phyloP scores from a whole-genome alignment of 2,329 filamentous ascomycete genomes.

The Fusarium tanahbumbuense region DNA sequence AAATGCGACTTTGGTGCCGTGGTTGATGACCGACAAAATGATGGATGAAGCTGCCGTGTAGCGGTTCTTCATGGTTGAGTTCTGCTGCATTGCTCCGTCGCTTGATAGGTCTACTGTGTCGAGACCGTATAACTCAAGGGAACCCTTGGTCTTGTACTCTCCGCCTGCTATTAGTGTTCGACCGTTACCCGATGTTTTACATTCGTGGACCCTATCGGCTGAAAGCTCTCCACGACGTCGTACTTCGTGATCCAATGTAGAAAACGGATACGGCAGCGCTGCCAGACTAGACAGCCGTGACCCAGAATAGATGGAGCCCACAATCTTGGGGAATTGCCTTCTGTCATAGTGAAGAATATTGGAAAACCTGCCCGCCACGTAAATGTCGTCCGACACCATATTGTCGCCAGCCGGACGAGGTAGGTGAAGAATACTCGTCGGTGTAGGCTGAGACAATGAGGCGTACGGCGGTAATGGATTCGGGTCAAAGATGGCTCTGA shows the following conservation, averaged over 20 bases:
- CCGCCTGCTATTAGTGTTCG: conserved; percentile 84
- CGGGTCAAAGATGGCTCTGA: conserved; percentile 61
- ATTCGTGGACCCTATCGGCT: conserved; percentile 62
- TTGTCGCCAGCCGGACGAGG: conserved; percentile 64
- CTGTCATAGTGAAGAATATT: conserved; percentile 91
- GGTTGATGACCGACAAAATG: conserved; percentile 81
- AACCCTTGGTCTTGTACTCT: conserved; percentile 92
- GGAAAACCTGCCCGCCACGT: conserved; percentile 88
- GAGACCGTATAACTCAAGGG: conserved; percentile 85
- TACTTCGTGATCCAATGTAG: conserved; percentile 70
- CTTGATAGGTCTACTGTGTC: conserved; percentile 47
- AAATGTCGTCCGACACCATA: conserved; percentile 80
- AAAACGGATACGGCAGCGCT: conserved; percentile 75
- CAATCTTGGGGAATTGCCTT: conserved; percentile 82
- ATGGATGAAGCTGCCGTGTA: conserved; percentile 85
- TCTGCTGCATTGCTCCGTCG: conserved; percentile 49
- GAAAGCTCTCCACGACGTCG: conserved; percentile 67
- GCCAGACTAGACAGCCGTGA: conserved; percentile 80
- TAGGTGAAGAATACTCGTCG: conserved; percentile 84
- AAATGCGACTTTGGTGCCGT: conserved; percentile 84
- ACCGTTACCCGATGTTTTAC: conserved; percentile 64
- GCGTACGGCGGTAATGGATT: conserved; percentile 71
- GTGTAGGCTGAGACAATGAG: conserved; percentile 81
- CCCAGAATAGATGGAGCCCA: conserved; percentile 84
- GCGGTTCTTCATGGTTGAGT: conserved; percentile 76